Evolutionary conservation across 768 basidiomycete species (phyloP).

Genomic region (Leccinum incarnatum): DNA sequence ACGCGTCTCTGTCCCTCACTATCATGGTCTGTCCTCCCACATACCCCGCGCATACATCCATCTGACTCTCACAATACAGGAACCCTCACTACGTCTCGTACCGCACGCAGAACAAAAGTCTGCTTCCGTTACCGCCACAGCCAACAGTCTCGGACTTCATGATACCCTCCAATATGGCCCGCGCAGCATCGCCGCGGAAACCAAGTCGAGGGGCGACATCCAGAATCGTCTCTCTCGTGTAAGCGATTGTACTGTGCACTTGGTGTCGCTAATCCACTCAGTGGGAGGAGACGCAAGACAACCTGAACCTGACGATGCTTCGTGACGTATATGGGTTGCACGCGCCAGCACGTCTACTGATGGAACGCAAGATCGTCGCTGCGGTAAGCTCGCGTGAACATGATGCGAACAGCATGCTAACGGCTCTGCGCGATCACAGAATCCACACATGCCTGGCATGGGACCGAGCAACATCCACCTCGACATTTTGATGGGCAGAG

Average conservation of each 20-base stretch:
- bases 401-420: background rate
- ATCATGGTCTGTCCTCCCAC: slow-evolving; percentile 22
- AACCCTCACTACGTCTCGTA: slow-evolving; percentile 59
- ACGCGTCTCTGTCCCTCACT: slow-evolving; percentile 17
- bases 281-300: slow-evolving; percentile 96
- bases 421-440: slow-evolving; percentile 38
- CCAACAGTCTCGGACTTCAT: slow-evolving; percentile 78
- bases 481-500: slow-evolving; percentile 91
- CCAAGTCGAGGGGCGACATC: slow-evolving; percentile 57
- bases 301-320: slow-evolving; percentile 78
- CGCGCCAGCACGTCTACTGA: slow-evolving; percentile 83
- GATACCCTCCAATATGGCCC: slow-evolving; percentile 86
- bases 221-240: slow-evolving; percentile 79
- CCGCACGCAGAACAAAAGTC: slow-evolving; percentile 53
- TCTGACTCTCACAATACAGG: slow-evolving; percentile 25
- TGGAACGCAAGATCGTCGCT: slow-evolving; percentile 89
- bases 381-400: slow-evolving; percentile 42
- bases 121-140: slow-evolving; percentile 65
- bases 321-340: slow-evolving; percentile 85
- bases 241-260: slow-evolving; percentile 21
- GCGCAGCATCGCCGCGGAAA: slow-evolving; percentile 74
- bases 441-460: slow-evolving; percentile 61
- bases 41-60: background rate
- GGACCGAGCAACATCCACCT: slow-evolving; percentile 78
- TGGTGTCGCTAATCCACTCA: slow-evolving; percentile 29